Base-by-base conservation (phyloP, 192 early-diverging fungal species). In the Rhizophagus prolifer region DNA sequence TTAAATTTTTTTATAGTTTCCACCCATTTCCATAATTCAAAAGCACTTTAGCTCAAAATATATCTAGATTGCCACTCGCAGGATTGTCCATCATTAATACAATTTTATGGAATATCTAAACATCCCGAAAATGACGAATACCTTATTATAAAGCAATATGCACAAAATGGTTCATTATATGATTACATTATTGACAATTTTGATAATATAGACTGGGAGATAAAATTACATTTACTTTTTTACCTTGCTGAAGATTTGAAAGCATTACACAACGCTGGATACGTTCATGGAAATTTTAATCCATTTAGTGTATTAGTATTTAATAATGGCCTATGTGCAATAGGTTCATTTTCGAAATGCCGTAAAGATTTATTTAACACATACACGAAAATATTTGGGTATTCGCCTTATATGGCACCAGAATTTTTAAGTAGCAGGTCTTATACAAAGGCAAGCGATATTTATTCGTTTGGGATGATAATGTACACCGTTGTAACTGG, bases 381-480 rank as follows among this genome's bases (percentile, higher is more conserved):
- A 14, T 47, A 16, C 13, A 13, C 3, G 14, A 5, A 50, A 1
- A 1, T 50, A 50, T 50, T 50, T 21, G 47, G 16, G 13, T 4
- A 1, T 0, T 3, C 0, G 21, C 0, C 0, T 19, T 54, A 54
- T 54, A 19, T 16, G 16, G 3, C 47, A 54, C 16, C 47, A 16
- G 47, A 54, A 54, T 16, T 19, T 54, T 28, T 65, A 65, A 1
- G 63, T 10, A 0, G 8, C 4, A 65, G 0, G 21, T 1, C 63
- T 16, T 28, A 65, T 12, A 65, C 63, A 31, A 26, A 34, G 2
- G 23, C 63, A 0, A 8, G 28, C 5, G 26, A 65, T 28, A 21
- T 65, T 65, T 65, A 65, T 65, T 21, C 28, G 6, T 14, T 65
- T 28, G 63, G 63, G 8, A 65, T 65, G 63, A 65, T 65, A 19